phyloP scores from a whole-genome alignment of 139 green algal genomes.

The Desmodesmus armatus region DNA sequence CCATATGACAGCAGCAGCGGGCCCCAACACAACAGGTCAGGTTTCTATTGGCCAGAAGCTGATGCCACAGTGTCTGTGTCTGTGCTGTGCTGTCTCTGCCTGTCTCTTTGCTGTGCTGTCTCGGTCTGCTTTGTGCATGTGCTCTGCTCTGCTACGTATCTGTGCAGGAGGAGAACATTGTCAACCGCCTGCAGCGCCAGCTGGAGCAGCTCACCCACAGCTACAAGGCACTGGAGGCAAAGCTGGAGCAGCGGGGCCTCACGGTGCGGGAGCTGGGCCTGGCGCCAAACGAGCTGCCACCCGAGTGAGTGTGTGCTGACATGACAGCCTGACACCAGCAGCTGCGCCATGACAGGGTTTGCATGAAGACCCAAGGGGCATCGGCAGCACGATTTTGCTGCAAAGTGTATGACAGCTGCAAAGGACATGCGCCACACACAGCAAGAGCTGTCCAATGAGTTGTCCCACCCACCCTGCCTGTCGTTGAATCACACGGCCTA shows the following conservation, averaged over 20 bases:
- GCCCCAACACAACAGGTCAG: no score
- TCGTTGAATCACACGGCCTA: no score
- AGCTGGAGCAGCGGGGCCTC: conserved; percentile 59
- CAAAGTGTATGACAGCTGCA: neutral
- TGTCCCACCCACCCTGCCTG: no score
- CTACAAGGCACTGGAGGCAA: conserved; percentile 65
- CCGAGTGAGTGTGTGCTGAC: conserved; percentile 42
- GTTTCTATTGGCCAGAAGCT: no score
- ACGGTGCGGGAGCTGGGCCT: conserved; percentile 45
- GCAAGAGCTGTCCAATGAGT: neutral
- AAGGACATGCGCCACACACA: neutral
- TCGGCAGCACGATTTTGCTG: neutral
- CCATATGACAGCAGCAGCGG: no score
- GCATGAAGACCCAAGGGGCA: neutral
- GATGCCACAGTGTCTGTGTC: no score
- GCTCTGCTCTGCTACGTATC: neutral
- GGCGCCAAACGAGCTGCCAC: conserved; percentile 46
- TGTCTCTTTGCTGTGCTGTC: no score
- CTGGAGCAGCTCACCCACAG: conserved; percentile 66
- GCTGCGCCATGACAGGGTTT: neutral
- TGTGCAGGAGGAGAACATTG: conserved; percentile 77
- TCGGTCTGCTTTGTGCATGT: neutral
- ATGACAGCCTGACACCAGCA: neutral
- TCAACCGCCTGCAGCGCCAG: conserved; percentile 79
- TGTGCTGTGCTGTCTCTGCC: no score